Evolutionary conservation across 2,329 filamentous ascomycete genomes (phyloP).

Genomic region (Xylariaceae sp.): DNA sequence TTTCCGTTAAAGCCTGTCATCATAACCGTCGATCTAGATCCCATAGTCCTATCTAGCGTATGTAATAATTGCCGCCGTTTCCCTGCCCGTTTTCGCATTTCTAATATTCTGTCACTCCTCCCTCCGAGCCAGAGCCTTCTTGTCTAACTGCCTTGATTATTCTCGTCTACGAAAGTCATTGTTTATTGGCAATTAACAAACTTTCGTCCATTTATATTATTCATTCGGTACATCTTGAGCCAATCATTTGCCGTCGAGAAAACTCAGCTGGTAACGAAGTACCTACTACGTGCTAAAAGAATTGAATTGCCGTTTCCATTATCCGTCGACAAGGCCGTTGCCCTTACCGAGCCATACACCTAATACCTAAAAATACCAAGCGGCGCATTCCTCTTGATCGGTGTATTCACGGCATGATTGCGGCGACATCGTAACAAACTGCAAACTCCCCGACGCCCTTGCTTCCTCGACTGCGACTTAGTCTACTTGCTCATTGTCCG

Average conservation of each 20-base stretch:
- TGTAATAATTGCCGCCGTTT: slow-evolving; percentile 23
- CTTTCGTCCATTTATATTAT: background rate
- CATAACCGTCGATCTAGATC: slow-evolving; percentile 19
- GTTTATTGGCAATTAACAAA: background rate
- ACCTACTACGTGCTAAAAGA: too few species aligned
- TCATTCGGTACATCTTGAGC: background rate
- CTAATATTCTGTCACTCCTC: slow-evolving; percentile 7
- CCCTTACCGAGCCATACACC: too few species aligned
- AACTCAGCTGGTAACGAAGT: too few species aligned
- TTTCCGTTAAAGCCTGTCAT: slow-evolving; percentile 28
- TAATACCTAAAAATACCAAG: too few species aligned
- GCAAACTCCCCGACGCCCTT: background rate
- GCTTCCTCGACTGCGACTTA: background rate
- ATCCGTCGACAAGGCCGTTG: too few species aligned
- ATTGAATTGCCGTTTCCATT: too few species aligned
- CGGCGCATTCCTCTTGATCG: too few species aligned
- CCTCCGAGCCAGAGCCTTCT: background rate
- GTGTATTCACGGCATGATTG: background rate
- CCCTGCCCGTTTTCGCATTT: slow-evolving; percentile 10
- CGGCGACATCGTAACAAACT: slow-evolving; percentile 5
- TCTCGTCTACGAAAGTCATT: background rate
- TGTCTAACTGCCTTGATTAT: background rate
- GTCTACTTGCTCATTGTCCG: background rate
- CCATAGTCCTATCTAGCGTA: background rate
- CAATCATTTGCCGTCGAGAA: background rate